Percentiles rank a stretch among this genome's conserved stretches.
Conservation (phyloP, 2,329 filamentous ascomycete species). For the Metarhizium robertsii region DNA sequence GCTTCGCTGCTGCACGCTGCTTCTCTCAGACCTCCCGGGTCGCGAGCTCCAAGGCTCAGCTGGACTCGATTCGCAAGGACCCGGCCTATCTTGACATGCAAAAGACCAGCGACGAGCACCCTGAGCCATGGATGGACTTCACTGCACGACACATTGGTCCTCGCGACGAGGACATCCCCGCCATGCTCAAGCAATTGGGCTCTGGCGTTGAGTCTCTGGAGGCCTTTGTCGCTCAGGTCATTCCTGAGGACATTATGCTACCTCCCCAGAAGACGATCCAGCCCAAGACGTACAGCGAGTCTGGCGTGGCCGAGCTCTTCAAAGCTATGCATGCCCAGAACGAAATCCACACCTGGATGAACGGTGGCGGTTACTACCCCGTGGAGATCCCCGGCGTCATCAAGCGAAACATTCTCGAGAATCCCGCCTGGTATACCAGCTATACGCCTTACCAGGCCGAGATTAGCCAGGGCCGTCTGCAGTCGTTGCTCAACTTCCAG, state of each 20-base stretch:
- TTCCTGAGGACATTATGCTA: slow-evolving; percentile 65
- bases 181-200: slow-evolving; percentile 74
- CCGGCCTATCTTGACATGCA: slow-evolving; percentile 15
- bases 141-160: slow-evolving; percentile 82
- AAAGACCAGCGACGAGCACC: slow-evolving; percentile 10
- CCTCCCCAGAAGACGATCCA: slow-evolving; percentile 21
- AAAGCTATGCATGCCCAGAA: slow-evolving; percentile 31
- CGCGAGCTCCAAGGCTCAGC: slow-evolving; percentile 6
- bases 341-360: slow-evolving; percentile 52
- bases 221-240: slow-evolving; percentile 74
- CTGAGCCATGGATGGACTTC: slow-evolving; percentile 37
- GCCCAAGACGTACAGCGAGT: slow-evolving; percentile 45
- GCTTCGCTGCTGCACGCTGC: slow-evolving; percentile 5
- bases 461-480: slow-evolving; percentile 88
- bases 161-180: slow-evolving; percentile 54
- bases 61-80: slow-evolving; percentile 12
- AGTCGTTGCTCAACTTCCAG: slow-evolving; percentile 92
- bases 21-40: slow-evolving; percentile 10
- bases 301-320: slow-evolving; percentile 12
- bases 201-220: slow-evolving; percentile 67
- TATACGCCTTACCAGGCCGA: slow-evolving; percentile 97
- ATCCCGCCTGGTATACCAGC: slow-evolving; percentile 94
- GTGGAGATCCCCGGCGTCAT: slow-evolving; percentile 85
- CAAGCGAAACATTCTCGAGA: slow-evolving; percentile 85
- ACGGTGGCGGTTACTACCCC: slow-evolving; percentile 81